Evolutionary conservation across 257 asterid species (phyloP).

Genomic region (Knoxia roxburghii): DNA sequence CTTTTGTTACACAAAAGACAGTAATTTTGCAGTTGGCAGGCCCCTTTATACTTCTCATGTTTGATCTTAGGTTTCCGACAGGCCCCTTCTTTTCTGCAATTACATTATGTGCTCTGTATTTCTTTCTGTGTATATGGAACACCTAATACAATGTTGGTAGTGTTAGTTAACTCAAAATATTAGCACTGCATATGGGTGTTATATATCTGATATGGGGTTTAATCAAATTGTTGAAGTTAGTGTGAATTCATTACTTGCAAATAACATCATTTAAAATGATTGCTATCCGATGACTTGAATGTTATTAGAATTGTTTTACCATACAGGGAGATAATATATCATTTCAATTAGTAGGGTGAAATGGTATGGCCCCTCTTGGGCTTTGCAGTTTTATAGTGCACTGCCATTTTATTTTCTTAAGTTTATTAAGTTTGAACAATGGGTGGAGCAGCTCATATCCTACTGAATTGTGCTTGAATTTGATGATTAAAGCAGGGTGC

Average conservation of each 20-base stretch:
- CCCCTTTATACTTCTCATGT: background rate
- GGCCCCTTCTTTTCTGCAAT: background rate
- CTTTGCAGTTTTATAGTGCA: no score
- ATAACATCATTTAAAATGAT: background rate
- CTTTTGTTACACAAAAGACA: background rate
- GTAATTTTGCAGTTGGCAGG: background rate
- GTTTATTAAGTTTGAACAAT: background rate
- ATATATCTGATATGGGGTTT: background rate
- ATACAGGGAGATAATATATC: background rate
- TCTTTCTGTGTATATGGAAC: background rate
- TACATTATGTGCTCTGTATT: background rate
- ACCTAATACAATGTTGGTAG: background rate
- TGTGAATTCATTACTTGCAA: background rate
- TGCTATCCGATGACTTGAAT: background rate
- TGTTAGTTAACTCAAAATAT: background rate
- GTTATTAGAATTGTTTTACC: background rate
- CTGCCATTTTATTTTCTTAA: no score
- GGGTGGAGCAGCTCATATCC: background rate
- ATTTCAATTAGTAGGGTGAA: background rate
- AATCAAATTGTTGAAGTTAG: background rate
- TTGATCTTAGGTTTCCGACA: background rate
- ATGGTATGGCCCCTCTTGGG: no score
- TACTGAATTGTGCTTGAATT: background rate
- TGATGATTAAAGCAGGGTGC: background rate
- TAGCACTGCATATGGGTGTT: background rate